Base-by-base conservation (phyloP, 2,329 filamentous ascomycete genomes). In the Chrysosporium queenslandicum region DNA sequence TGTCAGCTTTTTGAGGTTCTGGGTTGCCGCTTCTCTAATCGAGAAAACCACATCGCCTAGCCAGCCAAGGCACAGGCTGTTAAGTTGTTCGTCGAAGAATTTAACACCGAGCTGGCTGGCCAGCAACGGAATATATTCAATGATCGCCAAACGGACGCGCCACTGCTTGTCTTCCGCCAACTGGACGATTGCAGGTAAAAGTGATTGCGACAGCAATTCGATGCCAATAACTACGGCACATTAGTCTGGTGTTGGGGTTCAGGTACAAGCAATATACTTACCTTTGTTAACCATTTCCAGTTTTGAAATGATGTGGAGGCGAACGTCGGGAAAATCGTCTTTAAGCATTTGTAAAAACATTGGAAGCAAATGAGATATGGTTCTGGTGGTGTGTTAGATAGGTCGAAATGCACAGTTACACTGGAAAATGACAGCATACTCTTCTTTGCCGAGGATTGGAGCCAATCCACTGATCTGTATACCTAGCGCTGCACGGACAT, bases 261-360 rank as follows among this genome's bases (percentile, higher is more conserved):
- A 8, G 7, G 6, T 20, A 5, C 20, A 14, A n/a, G n/a, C 18
- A 21, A 8, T 21, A 11, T 40, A 66, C 36, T 58, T 75, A 89
- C 87, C 87, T 73, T 96, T 87, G 74, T 98, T 98, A 58, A 98
- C 92, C 58, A 94, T 81, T 74, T 98, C 94, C 52, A 98, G 82
- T 73, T 98, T 98, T n/a, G 92, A 97, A 65, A 98, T 98, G 69
- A 98, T 98, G 73, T 98, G 94, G 55, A 98, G 82, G 57, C 92
- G 86, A 48, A 98, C 92, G 67, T 98, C 92, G 20, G 92, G 92
- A 70, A 96, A 97, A 66, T 98, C 92, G 64, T 98, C 92, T 78
- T 97, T 98, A 63, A 98, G 83, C 92, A 98, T 98, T 69, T 94
- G 87, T 50, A 98, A 78, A 72, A 98, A 97, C 91, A 98, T 98